Evolutionary conservation across 2,329 filamentous ascomycete genomes (phyloP).

Genomic region (Ceratocystis eucalypticola): DNA sequence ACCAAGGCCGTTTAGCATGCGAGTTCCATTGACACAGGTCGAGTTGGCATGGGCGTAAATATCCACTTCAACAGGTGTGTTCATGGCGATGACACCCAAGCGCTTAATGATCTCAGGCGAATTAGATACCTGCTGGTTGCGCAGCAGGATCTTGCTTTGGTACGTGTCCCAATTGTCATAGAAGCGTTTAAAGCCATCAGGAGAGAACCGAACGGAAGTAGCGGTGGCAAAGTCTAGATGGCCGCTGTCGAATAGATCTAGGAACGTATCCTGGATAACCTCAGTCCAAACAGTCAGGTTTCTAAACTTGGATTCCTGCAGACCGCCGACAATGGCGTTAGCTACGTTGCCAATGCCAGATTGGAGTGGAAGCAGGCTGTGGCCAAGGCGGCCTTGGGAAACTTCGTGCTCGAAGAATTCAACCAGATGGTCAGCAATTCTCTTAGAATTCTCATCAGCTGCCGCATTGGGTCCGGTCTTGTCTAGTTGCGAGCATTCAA

Average conservation of each 20-base stretch:
- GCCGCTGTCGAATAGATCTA: slow-evolving; percentile 81
- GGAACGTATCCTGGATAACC: slow-evolving; percentile 83
- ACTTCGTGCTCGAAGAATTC: slow-evolving; percentile 80
- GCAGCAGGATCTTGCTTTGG: slow-evolving; percentile 67
- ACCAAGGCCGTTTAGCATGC: slow-evolving; percentile 77
- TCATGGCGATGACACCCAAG: slow-evolving; percentile 83
- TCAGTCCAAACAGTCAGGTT: slow-evolving; percentile 90
- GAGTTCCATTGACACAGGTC: slow-evolving; percentile 76
- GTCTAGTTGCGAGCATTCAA: slow-evolving; percentile 76
- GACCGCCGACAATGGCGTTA: slow-evolving; percentile 77
- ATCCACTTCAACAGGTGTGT: slow-evolving; percentile 86
- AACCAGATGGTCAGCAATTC: slow-evolving; percentile 68
- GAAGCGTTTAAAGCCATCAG: slow-evolving; percentile 81
- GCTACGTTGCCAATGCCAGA: slow-evolving; percentile 88
- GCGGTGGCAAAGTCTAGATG: slow-evolving; percentile 82
- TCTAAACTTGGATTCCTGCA: slow-evolving; percentile 67
- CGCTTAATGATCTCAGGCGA: slow-evolving; percentile 80
- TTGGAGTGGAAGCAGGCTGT: slow-evolving; percentile 66
- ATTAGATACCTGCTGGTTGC: slow-evolving; percentile 80
- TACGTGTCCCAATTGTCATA: slow-evolving; percentile 76
- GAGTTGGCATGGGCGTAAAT: slow-evolving; percentile 90
- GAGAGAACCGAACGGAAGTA: slow-evolving; percentile 80
- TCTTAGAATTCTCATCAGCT: slow-evolving; percentile 56
- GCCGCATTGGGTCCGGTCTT: slow-evolving; percentile 59
- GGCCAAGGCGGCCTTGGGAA: slow-evolving; percentile 58